Conservation (phyloP, 1,284 basidiomycete species). For the Phylloporus sp. region DNA sequence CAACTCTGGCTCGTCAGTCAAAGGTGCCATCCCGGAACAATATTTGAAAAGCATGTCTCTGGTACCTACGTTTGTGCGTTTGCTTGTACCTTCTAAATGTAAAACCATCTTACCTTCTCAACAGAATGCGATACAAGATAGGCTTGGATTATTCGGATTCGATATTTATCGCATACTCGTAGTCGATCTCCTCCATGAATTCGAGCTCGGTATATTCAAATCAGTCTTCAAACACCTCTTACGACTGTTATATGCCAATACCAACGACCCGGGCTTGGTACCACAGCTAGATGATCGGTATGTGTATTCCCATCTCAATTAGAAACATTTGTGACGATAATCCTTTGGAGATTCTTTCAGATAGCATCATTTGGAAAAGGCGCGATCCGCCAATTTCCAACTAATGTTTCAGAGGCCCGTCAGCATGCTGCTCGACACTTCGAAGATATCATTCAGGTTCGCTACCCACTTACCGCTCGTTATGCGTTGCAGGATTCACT, state of each 20-base stretch:
- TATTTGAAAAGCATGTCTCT: conserved; percentile 38
- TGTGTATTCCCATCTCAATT: background rate
- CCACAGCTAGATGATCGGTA: conserved; percentile 15
- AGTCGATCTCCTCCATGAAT: conserved; percentile 12
- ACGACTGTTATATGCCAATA: conserved; percentile 4
- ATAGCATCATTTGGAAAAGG: conserved; percentile 7
- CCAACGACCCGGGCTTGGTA: background rate
- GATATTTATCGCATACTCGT: conserved; percentile 41
- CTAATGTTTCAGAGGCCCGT: background rate
- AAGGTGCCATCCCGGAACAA: conserved; percentile 4
- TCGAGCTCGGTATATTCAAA: too few species aligned
- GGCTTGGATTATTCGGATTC: conserved; percentile 31
- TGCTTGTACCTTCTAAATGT: background rate
- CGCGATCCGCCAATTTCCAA: conserved; percentile 7
- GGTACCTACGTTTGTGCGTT: conserved; percentile 36
- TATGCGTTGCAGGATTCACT: background rate
- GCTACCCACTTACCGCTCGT: background rate
- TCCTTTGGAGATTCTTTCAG: background rate
- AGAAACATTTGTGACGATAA: background rate
- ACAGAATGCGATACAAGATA: conserved; percentile 45
- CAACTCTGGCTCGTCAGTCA: conserved; percentile 29
- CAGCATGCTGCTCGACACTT: conserved; percentile 14
- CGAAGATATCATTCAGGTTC: conserved; percentile 23
- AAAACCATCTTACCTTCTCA: too few species aligned
- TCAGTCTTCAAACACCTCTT: too few species aligned